Conservation (phyloP, 1,139 yeast species). For the Arxiozyma heterogenica region DNA sequence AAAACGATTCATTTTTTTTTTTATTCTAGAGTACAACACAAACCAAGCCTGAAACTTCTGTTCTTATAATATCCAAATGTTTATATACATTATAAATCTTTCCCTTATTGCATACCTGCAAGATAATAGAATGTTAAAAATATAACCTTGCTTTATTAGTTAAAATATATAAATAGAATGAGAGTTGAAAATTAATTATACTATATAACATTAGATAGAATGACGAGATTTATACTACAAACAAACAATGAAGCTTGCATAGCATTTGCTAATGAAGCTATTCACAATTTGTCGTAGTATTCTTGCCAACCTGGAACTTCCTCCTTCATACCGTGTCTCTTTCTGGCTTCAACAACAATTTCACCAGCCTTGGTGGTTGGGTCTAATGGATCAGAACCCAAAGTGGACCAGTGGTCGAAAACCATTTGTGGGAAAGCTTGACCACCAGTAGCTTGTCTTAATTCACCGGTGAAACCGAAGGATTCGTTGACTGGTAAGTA, state of each 20-base stretch:
- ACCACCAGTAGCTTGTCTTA: slow-evolving; percentile 99
- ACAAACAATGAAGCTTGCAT: slow-evolving; percentile 10
- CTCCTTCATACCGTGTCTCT: slow-evolving; percentile 96
- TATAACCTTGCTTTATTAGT: slow-evolving; percentile 1
- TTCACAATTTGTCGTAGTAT: slow-evolving; percentile 97
- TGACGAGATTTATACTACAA: slow-evolving; percentile 12
- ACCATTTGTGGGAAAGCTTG: slow-evolving; percentile 99
- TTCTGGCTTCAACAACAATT: slow-evolving; percentile 82
- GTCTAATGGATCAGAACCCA: slow-evolving; percentile 89
- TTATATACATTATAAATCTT: no score
- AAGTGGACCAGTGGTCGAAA: slow-evolving; percentile 94
- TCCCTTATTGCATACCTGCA: not conserved
- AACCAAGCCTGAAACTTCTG: no score
- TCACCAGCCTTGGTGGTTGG: slow-evolving; percentile 90
- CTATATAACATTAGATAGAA: slow-evolving; percentile 4
- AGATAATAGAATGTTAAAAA: not conserved
- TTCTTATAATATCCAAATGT: no score
- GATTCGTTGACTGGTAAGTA: slow-evolving; percentile 99
- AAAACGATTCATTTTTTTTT: no score
- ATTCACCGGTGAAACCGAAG: slow-evolving; percentile 99
- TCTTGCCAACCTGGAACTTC: slow-evolving; percentile 98
- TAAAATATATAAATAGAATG: slow-evolving; percentile 3
- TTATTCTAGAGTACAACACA: no score
- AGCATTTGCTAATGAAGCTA: slow-evolving; percentile 28
- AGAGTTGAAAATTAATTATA: slow-evolving; percentile 1